Conservation (phyloP, 2,329 filamentous ascomycete genomes). For the Aspergillus unguis region DNA sequence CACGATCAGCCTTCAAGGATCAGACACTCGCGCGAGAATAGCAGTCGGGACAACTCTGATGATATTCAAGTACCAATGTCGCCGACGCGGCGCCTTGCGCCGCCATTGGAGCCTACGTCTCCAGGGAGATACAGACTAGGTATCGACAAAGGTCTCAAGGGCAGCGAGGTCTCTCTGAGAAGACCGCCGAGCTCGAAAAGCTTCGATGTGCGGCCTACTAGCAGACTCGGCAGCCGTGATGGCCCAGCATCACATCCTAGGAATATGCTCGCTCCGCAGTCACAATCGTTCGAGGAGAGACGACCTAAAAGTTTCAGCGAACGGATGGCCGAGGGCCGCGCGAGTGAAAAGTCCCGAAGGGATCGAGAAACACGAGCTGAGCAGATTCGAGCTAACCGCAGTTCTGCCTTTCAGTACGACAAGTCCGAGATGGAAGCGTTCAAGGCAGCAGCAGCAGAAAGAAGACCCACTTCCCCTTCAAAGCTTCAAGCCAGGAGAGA, state of each 20-base stretch:
- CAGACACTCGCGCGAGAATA: constrained; percentile 13
- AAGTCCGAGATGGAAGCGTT: constrained; percentile 44
- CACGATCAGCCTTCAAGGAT: constrained; percentile 17
- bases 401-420: constrained; percentile 43
- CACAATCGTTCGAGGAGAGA: constrained; percentile 23
- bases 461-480: constrained; percentile 22
- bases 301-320: constrained; percentile 72
- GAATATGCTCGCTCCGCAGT: neutral
- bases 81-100: constrained; percentile 53
- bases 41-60: constrained; percentile 21
- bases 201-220: constrained; percentile 28
- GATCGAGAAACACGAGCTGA: constrained; percentile 39
- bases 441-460: constrained; percentile 37
- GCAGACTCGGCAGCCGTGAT: constrained; percentile 22
- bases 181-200: constrained; percentile 50
- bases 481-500: constrained; percentile 49
- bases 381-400: constrained; percentile 38
- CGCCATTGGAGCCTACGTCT: constrained; percentile 59
- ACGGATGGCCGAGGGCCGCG: constrained; percentile 67
- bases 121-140: constrained; percentile 77
- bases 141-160: constrained; percentile 82
- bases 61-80: constrained; percentile 75
- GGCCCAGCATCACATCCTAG: neutral
- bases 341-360: constrained; percentile 37
- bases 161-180: constrained; percentile 79